Percentiles rank a stretch among this genome's conserved stretches.
Evolutionary conservation across 805 yeast species (phyloP).

Genomic region (Lachancea fermentati): DNA sequence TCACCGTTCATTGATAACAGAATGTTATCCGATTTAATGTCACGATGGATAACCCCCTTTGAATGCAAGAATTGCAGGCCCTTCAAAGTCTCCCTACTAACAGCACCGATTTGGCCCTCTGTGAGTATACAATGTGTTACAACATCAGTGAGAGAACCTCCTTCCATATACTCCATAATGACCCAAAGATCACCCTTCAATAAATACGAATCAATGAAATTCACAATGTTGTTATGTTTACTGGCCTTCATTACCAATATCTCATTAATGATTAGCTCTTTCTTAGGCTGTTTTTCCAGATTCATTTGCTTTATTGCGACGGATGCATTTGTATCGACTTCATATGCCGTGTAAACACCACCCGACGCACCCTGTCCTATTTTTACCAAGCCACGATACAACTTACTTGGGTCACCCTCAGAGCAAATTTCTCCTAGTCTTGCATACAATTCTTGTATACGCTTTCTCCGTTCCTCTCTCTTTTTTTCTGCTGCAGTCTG

Average conservation of each 20-base stretch:
- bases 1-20: constrained; percentile 77
- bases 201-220: constrained; percentile 81
- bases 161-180: constrained; percentile 98
- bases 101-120: constrained; percentile 93
- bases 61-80: constrained; percentile 87
- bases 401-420: constrained; percentile 72
- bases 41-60: constrained; percentile 92
- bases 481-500: constrained; percentile 51
- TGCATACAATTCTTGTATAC: constrained; percentile 65
- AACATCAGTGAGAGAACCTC: constrained; percentile 94
- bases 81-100: constrained; percentile 80
- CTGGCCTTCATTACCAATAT: constrained; percentile 93
- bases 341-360: constrained; percentile 88
- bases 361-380: constrained; percentile 99
- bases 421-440: constrained; percentile 73
- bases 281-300: constrained; percentile 88
- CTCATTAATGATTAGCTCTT: constrained; percentile 90
- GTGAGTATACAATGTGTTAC: constrained; percentile 85
- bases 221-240: constrained; percentile 86
- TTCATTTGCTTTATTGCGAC: constrained; percentile 98
- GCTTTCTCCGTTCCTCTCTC: constrained; percentile 70
- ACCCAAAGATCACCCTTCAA: constrained; percentile 87
- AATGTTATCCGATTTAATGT: constrained; percentile 92
- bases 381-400: constrained; percentile 65
- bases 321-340: constrained; percentile 44